Evolutionary conservation across 2,329 filamentous ascomycete genomes (phyloP).

Genomic region (Tolypocladium tundrense): DNA sequence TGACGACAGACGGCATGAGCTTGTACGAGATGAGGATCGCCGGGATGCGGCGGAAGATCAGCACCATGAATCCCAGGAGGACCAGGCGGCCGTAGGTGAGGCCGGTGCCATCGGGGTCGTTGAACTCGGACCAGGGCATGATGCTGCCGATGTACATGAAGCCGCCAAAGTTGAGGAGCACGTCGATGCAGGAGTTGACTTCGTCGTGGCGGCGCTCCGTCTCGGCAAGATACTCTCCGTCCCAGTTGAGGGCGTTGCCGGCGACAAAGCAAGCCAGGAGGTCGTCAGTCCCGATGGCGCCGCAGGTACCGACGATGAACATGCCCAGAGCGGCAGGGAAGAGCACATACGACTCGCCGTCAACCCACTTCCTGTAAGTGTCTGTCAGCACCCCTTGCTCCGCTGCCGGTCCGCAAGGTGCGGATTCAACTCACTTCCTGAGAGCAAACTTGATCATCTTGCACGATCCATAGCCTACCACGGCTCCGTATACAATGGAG

Average conservation of each 20-base stretch:
- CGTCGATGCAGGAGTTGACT: constrained; percentile 48
- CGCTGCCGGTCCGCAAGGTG: background rate
- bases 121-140: constrained; percentile 45
- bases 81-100: constrained; percentile 40
- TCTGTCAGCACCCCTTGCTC: background rate
- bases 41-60: constrained; percentile 46
- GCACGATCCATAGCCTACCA: constrained; percentile 37
- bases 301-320: constrained; percentile 47
- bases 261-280: constrained; percentile 51
- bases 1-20: constrained; percentile 40
- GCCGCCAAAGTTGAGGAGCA: constrained; percentile 48
- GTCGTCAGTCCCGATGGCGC: constrained; percentile 47
- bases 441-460: constrained; percentile 34
- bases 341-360: constrained; percentile 42
- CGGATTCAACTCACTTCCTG: constrained; percentile 11
- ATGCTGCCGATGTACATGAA: constrained; percentile 50
- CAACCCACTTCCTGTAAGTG: constrained; percentile 37
- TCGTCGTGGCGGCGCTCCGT: constrained; percentile 46
- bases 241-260: constrained; percentile 51
- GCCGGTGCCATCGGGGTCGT: constrained; percentile 40
- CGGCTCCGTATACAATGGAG: constrained; percentile 38
- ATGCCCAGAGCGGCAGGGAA: constrained; percentile 42
- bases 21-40: constrained; percentile 43
- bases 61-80: constrained; percentile 38
- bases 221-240: constrained; percentile 47